Conservation (phyloP, 257 asterid genomes). For the Ophiorrhiza pumila region DNA sequence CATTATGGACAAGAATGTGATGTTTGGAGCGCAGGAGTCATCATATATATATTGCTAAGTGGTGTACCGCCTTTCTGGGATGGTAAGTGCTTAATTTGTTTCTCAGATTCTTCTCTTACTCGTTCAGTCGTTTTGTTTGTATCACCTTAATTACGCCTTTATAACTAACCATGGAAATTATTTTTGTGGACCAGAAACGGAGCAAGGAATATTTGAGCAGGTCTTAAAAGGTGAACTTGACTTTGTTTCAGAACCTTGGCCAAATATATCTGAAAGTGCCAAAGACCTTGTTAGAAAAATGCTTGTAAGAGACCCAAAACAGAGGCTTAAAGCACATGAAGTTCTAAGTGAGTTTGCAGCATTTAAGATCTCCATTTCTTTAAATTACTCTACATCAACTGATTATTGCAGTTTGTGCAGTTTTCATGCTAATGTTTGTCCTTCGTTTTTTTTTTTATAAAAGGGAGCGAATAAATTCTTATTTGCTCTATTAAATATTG, state of each 20-base stretch:
- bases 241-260: conserved; percentile 74
- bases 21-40: conserved; percentile 75
- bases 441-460: not conserved
- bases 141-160: not conserved
- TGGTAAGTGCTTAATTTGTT: conserved; percentile 34
- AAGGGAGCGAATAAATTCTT: not conserved
- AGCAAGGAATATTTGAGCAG: conserved; percentile 69
- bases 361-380: conserved; percentile 4
- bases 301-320: conserved; percentile 64
- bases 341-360: conserved; percentile 52
- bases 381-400: conserved; percentile 2
- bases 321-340: conserved; percentile 59
- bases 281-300: conserved; percentile 60
- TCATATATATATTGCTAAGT: conserved; percentile 54
- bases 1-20: conserved; percentile 61
- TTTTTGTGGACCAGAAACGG: conserved; percentile 44
- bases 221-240: conserved; percentile 68
- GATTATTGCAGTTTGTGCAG: conserved; percentile 2
- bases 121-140: not conserved
- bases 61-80: conserved; percentile 78
- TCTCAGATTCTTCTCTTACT: not conserved
- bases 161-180: conserved; percentile 11
- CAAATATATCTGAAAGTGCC: conserved; percentile 57
- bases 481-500: no score
- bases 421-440: not conserved